These are phyloP conservation scores for Cephaloascus fragrans DNA, from an alignment of 805 yeast species.

Conservation along the genomic window DNA sequence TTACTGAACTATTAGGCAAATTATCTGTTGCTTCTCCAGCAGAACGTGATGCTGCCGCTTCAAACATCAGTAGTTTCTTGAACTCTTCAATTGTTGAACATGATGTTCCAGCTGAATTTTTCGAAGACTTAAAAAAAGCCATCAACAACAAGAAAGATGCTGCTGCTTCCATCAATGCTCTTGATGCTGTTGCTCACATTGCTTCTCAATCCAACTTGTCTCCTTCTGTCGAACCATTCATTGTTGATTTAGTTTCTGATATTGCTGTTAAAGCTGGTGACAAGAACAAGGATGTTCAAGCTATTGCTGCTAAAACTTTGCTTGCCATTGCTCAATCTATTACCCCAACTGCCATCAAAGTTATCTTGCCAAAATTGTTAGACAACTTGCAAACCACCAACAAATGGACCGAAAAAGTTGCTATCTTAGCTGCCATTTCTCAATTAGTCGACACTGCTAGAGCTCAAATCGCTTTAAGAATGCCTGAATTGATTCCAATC, in stretches of 20 bases:
- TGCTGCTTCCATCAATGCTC: constrained; percentile 59
- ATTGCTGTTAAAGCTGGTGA: constrained; percentile 82
- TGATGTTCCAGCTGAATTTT: constrained; percentile 90
- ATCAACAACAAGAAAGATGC: constrained; percentile 73
- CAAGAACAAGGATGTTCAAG: constrained; percentile 71
- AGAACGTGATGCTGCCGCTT: constrained; percentile 76
- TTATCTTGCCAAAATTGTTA: constrained; percentile 74
- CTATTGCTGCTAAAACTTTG: constrained; percentile 68
- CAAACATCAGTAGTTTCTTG: constrained; percentile 85
- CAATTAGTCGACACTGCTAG: constrained; percentile 90
- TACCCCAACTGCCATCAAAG: constrained; percentile 92
- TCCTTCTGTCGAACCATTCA: constrained; percentile 93
- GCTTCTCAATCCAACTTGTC: constrained; percentile 70
- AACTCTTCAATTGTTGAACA: constrained; percentile 97
- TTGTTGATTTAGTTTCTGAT: constrained; percentile 65
- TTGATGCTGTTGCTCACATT: constrained; percentile 77
- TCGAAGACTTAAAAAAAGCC: constrained; percentile 64
- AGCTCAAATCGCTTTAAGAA: constrained; percentile 93
- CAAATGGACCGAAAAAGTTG: constrained; percentile 98
- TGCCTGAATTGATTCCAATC: constrained; percentile 98
- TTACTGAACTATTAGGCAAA: constrained; percentile 88
- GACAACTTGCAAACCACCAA: constrained; percentile 57
- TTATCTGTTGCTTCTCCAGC: constrained; percentile 83
- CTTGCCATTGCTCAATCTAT: constrained; percentile 67
- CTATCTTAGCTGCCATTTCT: constrained; percentile 77